Evolutionary conservation across 805 yeast species (phyloP), one percentile per base, ranked within the genome.

Genomic region (Millerozyma acaciae): DNA sequence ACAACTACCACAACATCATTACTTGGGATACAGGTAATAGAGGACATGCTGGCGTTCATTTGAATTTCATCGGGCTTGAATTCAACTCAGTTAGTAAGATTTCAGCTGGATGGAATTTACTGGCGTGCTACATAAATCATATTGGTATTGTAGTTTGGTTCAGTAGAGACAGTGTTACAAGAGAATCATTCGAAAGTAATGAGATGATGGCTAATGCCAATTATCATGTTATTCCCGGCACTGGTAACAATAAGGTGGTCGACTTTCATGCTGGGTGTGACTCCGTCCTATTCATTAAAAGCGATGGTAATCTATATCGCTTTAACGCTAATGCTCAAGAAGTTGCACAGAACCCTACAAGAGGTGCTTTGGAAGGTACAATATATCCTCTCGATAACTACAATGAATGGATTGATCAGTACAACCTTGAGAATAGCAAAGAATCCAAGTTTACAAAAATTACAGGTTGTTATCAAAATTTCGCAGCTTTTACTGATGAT

Each of bases 91-190:
- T 74, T 8, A 35, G 63, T 17, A 73, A 70, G 41, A 68, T 78
- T 7, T 64, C 67, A 8, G 80, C 85, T 12, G 93, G 90, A 0
- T 83, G 90, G 90, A 69, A 73, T 37, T 53, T 70, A 10, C 72
- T 75, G 32, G 73, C 75, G 26, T 74, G 75, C 14, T 61, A 67
- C 30, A 55, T 78, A 2, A 60, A 60, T 13, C 57, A 58, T 5
- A 57, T 69, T 29, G 87, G 89, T 0, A 51, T 84, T 16, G 66
- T 79, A 0, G 65, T 74, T 12, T 81, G 89, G 89, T 64, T 60
- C 26, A 31, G 49, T 1, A 45, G 76, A 28, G 53, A 35, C 2
- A 21, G 48, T 10, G 28, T 48, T 3, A 35, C 50, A 3, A 27
- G 44, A 25, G 54, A 48, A 16, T 42, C 49, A 17, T 43, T 34